These are phyloP conservation scores for Sisymbrium irio DNA, from an alignment of 345 rosid genomes.

Conservation along the genomic window DNA sequence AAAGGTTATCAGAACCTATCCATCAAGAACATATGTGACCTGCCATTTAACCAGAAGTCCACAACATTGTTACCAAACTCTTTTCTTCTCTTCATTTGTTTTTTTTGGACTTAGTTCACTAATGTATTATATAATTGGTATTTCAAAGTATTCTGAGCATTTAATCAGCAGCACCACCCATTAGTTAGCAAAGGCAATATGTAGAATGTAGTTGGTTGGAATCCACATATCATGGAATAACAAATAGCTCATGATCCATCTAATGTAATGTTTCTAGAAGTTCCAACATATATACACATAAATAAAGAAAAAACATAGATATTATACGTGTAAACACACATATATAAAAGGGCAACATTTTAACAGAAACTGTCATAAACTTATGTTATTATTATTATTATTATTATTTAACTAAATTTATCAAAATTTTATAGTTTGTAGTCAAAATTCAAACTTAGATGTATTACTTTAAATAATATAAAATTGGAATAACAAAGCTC, in stretches of 20 bases:
- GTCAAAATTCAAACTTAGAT: not conserved
- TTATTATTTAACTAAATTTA: not conserved
- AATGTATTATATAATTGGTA: not conserved
- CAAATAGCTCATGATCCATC: not conserved
- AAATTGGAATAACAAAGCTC: not conserved
- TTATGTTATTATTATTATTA: not conserved
- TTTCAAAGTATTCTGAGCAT: not conserved
- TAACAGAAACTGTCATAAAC: not conserved
- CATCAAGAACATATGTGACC: constrained; percentile 17
- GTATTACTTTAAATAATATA: not conserved
- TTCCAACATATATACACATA: not conserved
- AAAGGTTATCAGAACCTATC: constrained; percentile 34
- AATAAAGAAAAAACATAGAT: not conserved
- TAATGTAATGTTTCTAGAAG: not conserved
- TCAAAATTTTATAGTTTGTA: not conserved
- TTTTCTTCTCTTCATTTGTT: not conserved
- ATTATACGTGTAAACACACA: not conserved
- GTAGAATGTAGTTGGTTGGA: constrained; percentile 5
- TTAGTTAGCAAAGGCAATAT: not conserved
- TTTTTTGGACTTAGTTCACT: not conserved
- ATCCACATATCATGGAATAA: not conserved
- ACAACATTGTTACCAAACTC: constrained; percentile 34
- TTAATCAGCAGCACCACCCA: not conserved
- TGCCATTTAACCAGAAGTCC: constrained; percentile 32
- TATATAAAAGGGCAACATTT: not conserved